Base-by-base conservation (phyloP, 257 asterid species). In the Dorcoceras hygrometricum region DNA sequence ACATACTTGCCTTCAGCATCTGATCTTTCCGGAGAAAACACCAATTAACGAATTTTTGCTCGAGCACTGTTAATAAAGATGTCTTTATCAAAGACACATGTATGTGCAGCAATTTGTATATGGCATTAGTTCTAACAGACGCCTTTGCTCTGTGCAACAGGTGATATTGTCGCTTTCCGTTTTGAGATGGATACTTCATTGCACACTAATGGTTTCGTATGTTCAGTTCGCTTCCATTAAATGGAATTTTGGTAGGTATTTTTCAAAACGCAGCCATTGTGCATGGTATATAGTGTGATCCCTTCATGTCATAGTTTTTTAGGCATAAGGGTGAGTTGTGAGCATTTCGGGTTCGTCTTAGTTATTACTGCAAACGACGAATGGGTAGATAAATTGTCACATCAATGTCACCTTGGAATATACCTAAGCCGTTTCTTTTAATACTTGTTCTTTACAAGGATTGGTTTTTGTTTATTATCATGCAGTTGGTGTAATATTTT, bases 301-400 rank as follows among this genome's bases (percentile, higher is more conserved):
- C 88, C 81, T 77, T 77, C 76, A 75, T 81, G 88, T 76, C 89
- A 76, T 81, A 62, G 84, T 83, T 83, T 86, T 81, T 68, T 69
- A 75, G 93, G 84, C 89, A 76, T 58, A 65, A 81, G 89, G 87
- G 83, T 81, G 74, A 79, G 72, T 58, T 65, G 34, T 74, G 67
- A 75, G 75, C 69, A 48, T 65, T 56, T 69, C 27, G 29, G 69
- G 75, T 67, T 56, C 64, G 57, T n/a, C n/a, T n/a, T 60, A 64
- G 43, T 5, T 16, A 31, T 57, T 67, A 50, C 64, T 65, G 58
- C 72, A 10, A 5, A 61, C 50, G 50, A 57, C 19, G 34, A 57
- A 9, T 18, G 51, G 14, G 51, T 12, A 19, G n/a, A 12, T 6
- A 3, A 10, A 39, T 43, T 14, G 6, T 12, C n/a, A 0, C 51